Evolutionary conservation across 768 basidiomycete genomes (phyloP), one percentile per base, ranked within the genome.

Genomic region (Russula sp.): DNA sequence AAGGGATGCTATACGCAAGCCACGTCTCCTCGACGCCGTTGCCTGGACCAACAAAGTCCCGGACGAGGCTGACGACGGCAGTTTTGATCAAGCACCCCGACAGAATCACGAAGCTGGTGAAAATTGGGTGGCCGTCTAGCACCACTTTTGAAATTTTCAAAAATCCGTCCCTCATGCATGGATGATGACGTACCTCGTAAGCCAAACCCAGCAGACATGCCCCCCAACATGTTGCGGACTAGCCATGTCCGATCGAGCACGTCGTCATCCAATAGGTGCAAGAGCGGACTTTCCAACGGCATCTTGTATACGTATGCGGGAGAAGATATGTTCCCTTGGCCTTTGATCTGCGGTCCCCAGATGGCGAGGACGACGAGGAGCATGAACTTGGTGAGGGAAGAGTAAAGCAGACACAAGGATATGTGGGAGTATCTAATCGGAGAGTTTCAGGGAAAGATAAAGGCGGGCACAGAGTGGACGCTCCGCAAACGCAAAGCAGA

Each of bases 191-290:
- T 67, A 91, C 90, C 88, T 69, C 90, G 82, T 56, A 93, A 72
- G 0, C 90, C 91, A 70, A 93, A 93, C 1, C 91, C 91, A 36
- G 90, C 87, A 11, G 90, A 86, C 83, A 93, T 86, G 0, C 91
- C 91, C 11, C 91, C 91, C 2, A 93, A 75, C 10, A 92, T 77
- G 66, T 93, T 93, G 29, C 91, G 79, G 5, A 93, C 83, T 7
- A 91, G 75, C 91, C 91, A 93, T 68, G 88, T 88, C 7, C 88
- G 81, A 70, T 93, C 88, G 1, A 93, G 73, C 35, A 80, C 82
- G 64, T 86, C 85, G 54, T 90, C 88, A 64, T 88, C 86, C 56
- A 90, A 76, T 3, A 87, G 66, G 60, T 81, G 75, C 48, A 86
- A 76, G 3, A 77, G 68, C 16, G 75, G 74, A 52, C 73, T 70